phyloP scores from a whole-genome alignment of 2,329 filamentous ascomycete genomes.

The Phialophora expanda region DNA sequence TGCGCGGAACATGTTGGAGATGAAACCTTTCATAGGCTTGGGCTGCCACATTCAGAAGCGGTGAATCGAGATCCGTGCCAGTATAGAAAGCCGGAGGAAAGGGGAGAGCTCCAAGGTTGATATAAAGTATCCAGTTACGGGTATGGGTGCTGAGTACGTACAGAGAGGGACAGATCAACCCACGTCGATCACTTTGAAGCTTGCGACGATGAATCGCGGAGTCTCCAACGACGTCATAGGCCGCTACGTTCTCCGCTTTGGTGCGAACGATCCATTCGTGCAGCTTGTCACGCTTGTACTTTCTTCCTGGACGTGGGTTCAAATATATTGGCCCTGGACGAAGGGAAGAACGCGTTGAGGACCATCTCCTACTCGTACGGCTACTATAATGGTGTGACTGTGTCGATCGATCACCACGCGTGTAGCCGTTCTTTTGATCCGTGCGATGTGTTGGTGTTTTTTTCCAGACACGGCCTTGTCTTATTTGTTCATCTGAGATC shows the following conservation, averaged over 20 bases:
- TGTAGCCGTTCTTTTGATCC: neutral
- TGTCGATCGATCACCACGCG: neutral
- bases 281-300: neutral
- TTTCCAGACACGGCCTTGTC: neutral
- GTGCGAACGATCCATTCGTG: too few relatives aligned
- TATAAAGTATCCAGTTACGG: constrained; percentile 1
- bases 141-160: neutral
- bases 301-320: neutral
- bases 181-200: constrained; percentile 1
- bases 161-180: neutral
- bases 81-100: neutral
- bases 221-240: constrained; percentile 2
- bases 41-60: constrained; percentile 29
- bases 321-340: constrained; percentile 1
- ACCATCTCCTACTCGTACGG: neutral
- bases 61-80: neutral
- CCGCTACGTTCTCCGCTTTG: neutral
- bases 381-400: neutral
- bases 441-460: neutral
- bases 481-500: neutral
- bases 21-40: constrained; percentile 32
- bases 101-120: neutral
- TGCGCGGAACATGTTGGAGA: constrained; percentile 36
- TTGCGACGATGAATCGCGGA: neutral
- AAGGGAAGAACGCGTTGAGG: neutral